Evolutionary conservation across 2,329 filamentous ascomycete genomes (phyloP).

Genomic region (Emergomyces pasteurianus): DNA sequence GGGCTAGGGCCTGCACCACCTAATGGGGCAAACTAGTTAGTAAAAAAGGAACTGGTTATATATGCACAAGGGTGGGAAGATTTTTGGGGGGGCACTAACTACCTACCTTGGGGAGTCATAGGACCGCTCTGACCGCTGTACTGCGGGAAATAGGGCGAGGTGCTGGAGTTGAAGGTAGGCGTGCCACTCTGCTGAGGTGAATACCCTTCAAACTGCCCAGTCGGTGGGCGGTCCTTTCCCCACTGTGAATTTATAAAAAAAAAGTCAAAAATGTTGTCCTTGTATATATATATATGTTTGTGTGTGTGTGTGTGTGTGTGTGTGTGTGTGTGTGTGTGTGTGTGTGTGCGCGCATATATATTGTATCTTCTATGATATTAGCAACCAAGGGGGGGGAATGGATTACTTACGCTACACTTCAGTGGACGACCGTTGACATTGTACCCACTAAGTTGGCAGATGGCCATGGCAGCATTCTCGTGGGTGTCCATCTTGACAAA

Average conservation of each 20-base stretch:
- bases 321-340: too few relatives aligned
- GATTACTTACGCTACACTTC: conserved; percentile 89
- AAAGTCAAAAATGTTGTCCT: conserved; percentile 6
- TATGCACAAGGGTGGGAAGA: background rate
- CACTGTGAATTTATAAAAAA: conserved; percentile 54
- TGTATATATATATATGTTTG: background rate
- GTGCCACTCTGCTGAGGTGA: conserved; percentile 66
- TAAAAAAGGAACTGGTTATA: background rate
- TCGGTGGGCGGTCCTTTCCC: conserved; percentile 97
- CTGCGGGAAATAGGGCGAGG: conserved; percentile 81
- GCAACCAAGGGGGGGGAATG: conserved; percentile 4
- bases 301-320: too few relatives aligned
- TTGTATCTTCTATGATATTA: background rate
- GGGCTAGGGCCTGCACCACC: conserved; percentile 38
- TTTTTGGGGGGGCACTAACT: conserved; percentile 10
- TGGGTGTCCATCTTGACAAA: conserved; percentile 99
- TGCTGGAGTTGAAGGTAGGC: conserved; percentile 57
- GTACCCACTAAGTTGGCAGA: conserved; percentile 95
- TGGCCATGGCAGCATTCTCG: conserved; percentile 95
- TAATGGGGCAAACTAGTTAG: conserved; percentile 27
- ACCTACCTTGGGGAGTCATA: conserved; percentile 48
- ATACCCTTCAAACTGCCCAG: conserved; percentile 69
- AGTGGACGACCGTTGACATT: conserved; percentile 93
- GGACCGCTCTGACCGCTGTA: conserved; percentile 61
- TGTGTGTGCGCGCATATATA: too few relatives aligned